Evolutionary conservation across 2,329 filamentous ascomycete genomes (phyloP), one percentile per base, ranked within the genome.

Genomic region (Claviceps pazoutovae): DNA sequence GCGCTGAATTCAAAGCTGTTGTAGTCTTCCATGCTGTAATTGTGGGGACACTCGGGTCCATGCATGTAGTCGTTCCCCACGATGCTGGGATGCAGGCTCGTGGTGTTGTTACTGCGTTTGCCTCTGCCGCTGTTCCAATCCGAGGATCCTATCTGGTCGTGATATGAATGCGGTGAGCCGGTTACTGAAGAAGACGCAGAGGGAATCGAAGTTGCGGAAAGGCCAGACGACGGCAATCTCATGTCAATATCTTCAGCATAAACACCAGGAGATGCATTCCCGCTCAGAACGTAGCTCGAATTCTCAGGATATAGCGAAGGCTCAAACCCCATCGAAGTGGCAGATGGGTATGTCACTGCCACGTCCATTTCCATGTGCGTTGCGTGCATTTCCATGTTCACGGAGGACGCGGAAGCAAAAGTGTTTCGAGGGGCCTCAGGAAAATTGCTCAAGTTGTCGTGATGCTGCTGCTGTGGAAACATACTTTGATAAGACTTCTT

Each of bases 111-210:
- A 14, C n/a, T 34, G 44, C 26, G 14, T 26, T 36, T 75, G 49
- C 62, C 60, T 19, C 43, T 46, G 26, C 30, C 13, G 11, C 30
- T 75, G 49, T 62, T 66, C 79, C 81, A 86, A 54, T 81, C 78
- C 46, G 80, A 72, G 49, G 79, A 73, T 55, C 77, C 77, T 56
- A 76, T 66, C 57, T 78, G 77, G 52, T 75, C 74, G 60, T 78
- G 74, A 56, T 77, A 75, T 1, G 81, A 82, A 59, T 80, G 78
- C 26, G 83, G 83, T 21, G 83, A 86, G 52, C 81, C 81, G 55
- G 82, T 76, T 51, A 78, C 79, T 8, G 83, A 86, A 1, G 82
- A 85, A 6, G 82, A 72, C 4, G 79, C 79, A 49, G 83, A 86
- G 50, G 71, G 78, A 52, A 67, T 82, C 53, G 79, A 84, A 23